Evolutionary conservation across 306 rosid species (phyloP).

Genomic region (Sindora glabra): DNA sequence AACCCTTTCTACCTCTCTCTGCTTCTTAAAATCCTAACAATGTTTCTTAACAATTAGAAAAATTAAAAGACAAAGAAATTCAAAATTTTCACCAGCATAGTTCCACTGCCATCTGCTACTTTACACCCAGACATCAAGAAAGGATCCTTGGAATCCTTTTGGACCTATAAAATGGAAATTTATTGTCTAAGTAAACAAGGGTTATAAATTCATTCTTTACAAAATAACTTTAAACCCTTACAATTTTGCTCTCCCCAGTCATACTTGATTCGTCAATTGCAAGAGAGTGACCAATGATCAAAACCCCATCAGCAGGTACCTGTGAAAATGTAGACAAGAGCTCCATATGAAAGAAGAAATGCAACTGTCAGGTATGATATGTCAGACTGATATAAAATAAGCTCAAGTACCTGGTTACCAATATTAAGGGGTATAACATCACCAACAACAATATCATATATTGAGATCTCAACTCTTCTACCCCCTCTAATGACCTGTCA

Average conservation of each 20-base stretch:
- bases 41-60: too few relatives aligned
- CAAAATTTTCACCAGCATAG: conserved; percentile 69
- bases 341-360: conserved; percentile 1
- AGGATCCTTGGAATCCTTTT: conserved; percentile 74
- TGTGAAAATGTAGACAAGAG: conserved; percentile 17
- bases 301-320: conserved; percentile 94
- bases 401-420: conserved; percentile 65
- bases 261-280: conserved; percentile 92
- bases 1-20: too few relatives aligned
- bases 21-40: too few relatives aligned
- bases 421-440: conserved; percentile 84
- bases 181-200: conserved; percentile 4
- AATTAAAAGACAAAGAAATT: conserved; percentile 3
- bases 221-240: conserved; percentile 33
- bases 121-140: conserved; percentile 97
- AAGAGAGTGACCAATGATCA: conserved; percentile 78
- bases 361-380: conserved; percentile 1
- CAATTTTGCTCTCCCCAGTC: conserved; percentile 98
- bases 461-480: conserved; percentile 78
- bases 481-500: conserved; percentile 80
- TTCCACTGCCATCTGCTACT: conserved; percentile 96
- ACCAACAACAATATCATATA: conserved; percentile 87
- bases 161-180: conserved; percentile 37
- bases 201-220: background rate
- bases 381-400: conserved; percentile 4